Percentiles rank a stretch among this genome's conserved stretches.
These are phyloP conservation scores for Termitomyces sp. DNA, from an alignment of 768 basidiomycete genomes.

Conservation along the genomic window DNA sequence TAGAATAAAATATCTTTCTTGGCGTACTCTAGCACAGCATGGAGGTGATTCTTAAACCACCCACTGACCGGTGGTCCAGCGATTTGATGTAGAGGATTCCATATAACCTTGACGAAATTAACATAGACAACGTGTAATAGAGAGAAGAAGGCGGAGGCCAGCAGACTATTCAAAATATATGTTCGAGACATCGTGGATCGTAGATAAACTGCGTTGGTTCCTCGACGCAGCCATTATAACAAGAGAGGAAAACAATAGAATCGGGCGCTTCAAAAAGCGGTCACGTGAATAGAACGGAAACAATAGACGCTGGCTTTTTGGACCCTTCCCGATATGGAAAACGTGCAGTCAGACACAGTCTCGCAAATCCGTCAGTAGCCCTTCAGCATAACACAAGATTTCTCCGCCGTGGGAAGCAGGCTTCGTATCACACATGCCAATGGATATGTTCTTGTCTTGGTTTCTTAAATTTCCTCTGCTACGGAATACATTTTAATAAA, in stretches of 20 bases:
- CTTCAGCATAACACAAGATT: neutral
- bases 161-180: constrained; percentile 4
- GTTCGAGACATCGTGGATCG: constrained; percentile 6
- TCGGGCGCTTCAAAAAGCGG: neutral
- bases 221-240: neutral
- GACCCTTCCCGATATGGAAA: neutral
- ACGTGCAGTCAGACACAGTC: neutral
- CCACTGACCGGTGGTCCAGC: constrained; percentile 53
- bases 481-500: constrained; percentile 18
- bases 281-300: neutral
- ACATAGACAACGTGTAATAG: constrained; percentile 23
- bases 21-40: constrained; percentile 52
- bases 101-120: constrained; percentile 24
- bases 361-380: neutral
- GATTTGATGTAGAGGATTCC: constrained; percentile 45
- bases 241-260: constrained; percentile 5
- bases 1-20: neutral
- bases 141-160: constrained; percentile 1
- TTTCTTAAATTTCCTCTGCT: neutral
- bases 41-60: constrained; percentile 50
- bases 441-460: too few relatives aligned
- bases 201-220: neutral
- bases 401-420: too few relatives aligned
- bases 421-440: neutral
- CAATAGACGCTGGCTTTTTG: neutral